Percentiles rank a stretch among this genome's conserved stretches.
Evolutionary conservation across 495 filamentous ascomycete species (phyloP).

Genomic region (Neurospora sublineolata): DNA sequence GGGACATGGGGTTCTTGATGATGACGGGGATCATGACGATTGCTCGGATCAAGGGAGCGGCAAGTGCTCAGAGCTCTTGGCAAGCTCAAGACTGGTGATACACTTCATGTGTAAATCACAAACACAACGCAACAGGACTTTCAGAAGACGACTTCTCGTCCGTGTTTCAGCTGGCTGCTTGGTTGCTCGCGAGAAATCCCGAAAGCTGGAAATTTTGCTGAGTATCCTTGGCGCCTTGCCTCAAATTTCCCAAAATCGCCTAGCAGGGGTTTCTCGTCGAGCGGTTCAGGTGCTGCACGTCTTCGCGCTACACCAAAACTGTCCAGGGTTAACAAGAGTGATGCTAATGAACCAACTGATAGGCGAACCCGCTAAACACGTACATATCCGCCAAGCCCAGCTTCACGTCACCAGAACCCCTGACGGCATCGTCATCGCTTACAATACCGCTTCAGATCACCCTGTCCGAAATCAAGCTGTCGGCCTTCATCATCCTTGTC

Average conservation of each 20-base stretch:
- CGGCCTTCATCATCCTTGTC: constrained; percentile 92
- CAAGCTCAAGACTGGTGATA: not conserved
- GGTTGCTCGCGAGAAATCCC: not conserved
- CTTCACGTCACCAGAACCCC: constrained; percentile 82
- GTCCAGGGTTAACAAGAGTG: constrained; percentile 20
- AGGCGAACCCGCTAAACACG: constrained; percentile 93
- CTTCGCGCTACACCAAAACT: constrained; percentile 6
- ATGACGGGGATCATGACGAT: not conserved
- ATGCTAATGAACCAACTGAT: constrained; percentile 35
- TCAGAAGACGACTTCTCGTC: not conserved
- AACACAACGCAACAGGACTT: not conserved
- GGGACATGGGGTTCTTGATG: not conserved
- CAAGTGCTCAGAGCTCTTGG: not conserved
- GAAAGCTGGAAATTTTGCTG: not conserved
- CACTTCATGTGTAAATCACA: not conserved
- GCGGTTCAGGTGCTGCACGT: constrained; percentile 7
- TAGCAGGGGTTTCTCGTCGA: constrained; percentile 14
- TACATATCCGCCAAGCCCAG: constrained; percentile 81
- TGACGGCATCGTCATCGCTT: constrained; percentile 86
- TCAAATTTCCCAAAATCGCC: constrained; percentile 12
- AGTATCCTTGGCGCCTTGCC: constrained; percentile 20
- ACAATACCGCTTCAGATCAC: constrained; percentile 97
- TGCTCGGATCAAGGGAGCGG: not conserved
- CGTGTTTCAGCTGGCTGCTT: not conserved
- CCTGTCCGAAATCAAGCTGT: constrained; percentile 90